phyloP scores from a whole-genome alignment of 169 alveolate genomes.

The Toxoplasma gondii region DNA sequence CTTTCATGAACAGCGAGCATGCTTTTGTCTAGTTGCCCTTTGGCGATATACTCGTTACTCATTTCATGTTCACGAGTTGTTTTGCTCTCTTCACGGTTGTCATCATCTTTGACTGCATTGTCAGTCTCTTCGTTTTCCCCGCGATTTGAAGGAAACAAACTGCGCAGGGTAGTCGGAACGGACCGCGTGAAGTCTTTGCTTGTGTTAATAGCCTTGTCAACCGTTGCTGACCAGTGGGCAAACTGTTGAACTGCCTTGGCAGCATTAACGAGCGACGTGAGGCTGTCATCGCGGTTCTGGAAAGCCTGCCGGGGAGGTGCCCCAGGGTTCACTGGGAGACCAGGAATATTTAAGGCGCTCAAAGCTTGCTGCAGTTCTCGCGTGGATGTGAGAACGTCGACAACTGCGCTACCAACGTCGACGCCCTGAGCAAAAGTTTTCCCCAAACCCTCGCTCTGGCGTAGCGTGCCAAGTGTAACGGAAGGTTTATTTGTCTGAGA shows the following conservation, averaged over 20 bases:
- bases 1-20: too few species aligned
- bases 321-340: not conserved
- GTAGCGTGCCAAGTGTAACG: not conserved
- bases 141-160: not conserved
- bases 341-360: not conserved
- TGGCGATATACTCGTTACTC: too few species aligned
- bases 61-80: too few species aligned
- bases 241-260: slow-evolving; percentile 9
- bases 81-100: too few species aligned
- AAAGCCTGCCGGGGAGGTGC: not conserved
- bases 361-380: slow-evolving; percentile 23
- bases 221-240: slow-evolving; percentile 23
- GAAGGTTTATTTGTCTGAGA: not conserved
- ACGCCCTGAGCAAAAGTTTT: slow-evolving; percentile 25
- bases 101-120: too few species aligned
- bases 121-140: not conserved
- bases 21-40: too few species aligned
- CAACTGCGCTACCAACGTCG: slow-evolving; percentile 7
- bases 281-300: not conserved
- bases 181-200: slow-evolving; percentile 1
- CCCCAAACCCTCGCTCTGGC: slow-evolving; percentile 11
- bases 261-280: not conserved
- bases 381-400: slow-evolving; percentile 18
- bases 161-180: not conserved
- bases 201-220: not conserved